phyloP scores from a whole-genome alignment of 2,329 filamentous ascomycete genomes.

The Myriosclerotinia scirpicola region DNA sequence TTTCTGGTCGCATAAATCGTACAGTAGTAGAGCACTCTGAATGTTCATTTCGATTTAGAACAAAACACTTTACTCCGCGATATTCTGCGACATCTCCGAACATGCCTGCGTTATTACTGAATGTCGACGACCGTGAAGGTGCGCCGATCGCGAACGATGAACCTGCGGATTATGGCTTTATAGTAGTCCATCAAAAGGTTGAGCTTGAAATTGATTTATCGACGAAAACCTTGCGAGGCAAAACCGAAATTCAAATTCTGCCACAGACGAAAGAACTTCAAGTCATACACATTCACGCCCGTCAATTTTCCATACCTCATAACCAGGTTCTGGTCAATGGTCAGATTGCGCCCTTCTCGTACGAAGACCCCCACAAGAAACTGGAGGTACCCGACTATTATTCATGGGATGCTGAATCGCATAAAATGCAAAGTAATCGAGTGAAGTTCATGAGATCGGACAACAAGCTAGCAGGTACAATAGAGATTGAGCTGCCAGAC shows the following conservation, averaged over 20 bases:
- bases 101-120: conserved; percentile 37
- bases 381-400: conserved; percentile 61
- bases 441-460: conserved; percentile 46
- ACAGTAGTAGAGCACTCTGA: background rate
- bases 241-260: conserved; percentile 73
- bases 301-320: conserved; percentile 59
- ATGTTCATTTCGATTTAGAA: background rate
- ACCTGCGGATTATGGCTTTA: conserved; percentile 41
- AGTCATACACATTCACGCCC: conserved; percentile 60
- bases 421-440: conserved; percentile 70
- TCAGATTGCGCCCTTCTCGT: conserved; percentile 39
- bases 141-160: conserved; percentile 21
- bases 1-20: background rate
- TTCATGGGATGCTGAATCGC: conserved; percentile 69
- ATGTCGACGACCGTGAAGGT: conserved; percentile 30
- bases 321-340: conserved; percentile 53
- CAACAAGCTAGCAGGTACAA: conserved; percentile 52
- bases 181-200: conserved; percentile 80
- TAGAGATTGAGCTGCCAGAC: conserved; percentile 59
- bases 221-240: conserved; percentile 71
- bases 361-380: conserved; percentile 64
- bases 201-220: conserved; percentile 87
- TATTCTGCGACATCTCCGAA: background rate
- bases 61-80: background rate
- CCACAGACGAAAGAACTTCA: conserved; percentile 57